phyloP scores from a whole-genome alignment of 192 early-diverging fungal species.

The Bifiguratus adelaidae region DNA sequence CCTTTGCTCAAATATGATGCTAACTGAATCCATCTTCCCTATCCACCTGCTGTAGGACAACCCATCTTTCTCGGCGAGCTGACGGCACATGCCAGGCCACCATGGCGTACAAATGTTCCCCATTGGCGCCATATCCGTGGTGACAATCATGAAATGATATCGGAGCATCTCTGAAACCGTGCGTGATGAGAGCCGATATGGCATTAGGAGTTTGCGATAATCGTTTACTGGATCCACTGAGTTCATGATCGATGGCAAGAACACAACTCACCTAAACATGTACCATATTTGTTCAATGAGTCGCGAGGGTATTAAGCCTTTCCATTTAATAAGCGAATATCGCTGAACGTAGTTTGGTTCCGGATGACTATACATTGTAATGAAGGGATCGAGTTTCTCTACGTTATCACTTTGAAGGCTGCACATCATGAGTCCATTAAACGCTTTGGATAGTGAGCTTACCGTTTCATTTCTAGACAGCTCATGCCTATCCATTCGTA shows the following conservation, averaged over 20 bases:
- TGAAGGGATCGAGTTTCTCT: conserved; percentile 17
- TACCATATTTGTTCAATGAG: no score
- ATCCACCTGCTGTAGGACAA: no score
- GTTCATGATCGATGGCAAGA: conserved; percentile 23
- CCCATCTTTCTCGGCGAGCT: no score
- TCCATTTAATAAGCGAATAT: not conserved
- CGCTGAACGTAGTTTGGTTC: not conserved
- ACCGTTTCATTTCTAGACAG: conserved; percentile 22
- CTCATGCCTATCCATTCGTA: conserved; percentile 34
- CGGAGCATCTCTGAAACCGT: conserved; percentile 34
- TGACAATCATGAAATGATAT: conserved; percentile 24
- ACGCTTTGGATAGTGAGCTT: not conserved
- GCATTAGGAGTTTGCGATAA: no score
- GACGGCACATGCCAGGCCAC: conserved; percentile 24
- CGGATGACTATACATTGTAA: conserved; percentile 14
- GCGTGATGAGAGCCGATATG: no score
- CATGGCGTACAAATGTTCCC: conserved; percentile 33
- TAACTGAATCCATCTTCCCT: no score
- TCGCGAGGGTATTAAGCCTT: not conserved
- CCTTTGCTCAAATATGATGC: no score
- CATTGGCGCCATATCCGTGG: conserved; percentile 22
- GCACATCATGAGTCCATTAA: not conserved
- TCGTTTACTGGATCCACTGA: no score
- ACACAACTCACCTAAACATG: not conserved
- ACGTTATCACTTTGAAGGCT: not conserved